phyloP scores from a whole-genome alignment of 2,329 filamentous ascomycete species.

The Fusarium chlamydosporum region DNA sequence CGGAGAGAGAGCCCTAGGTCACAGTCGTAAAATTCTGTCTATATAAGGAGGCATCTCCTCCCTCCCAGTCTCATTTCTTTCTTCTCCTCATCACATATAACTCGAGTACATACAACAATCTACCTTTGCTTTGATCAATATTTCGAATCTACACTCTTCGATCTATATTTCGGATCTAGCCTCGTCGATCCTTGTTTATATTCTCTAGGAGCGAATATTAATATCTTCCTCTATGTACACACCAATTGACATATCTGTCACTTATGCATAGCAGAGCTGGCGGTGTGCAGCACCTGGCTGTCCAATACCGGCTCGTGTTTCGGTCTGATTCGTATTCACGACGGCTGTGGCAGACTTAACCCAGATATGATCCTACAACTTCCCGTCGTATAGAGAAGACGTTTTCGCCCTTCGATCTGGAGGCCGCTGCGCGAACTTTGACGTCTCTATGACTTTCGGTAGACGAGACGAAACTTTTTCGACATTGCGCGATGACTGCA shows the following conservation, averaged over 20 bases:
- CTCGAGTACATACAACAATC: not conserved
- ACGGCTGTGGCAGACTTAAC: not conserved
- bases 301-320: not conserved
- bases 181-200: no score
- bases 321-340: not conserved
- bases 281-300: not conserved
- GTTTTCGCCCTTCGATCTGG: no score
- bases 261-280: no score
- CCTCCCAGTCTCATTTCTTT: not conserved
- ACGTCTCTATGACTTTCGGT: no score
- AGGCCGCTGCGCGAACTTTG: no score
- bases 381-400: not conserved
- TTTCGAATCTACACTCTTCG: no score
- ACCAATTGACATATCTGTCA: not conserved
- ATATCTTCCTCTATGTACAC: not conserved
- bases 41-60: not conserved
- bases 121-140: not conserved
- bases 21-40: not conserved
- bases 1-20: not conserved
- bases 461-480: no score
- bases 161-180: no score
- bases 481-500: no score
- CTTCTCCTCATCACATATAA: constrained; percentile 1
- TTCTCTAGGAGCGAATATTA: no score
- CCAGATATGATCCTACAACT: not conserved